Evolutionary conservation across 148 eudicot species (phyloP).

Genomic region (Rhododendron williamsianum): DNA sequence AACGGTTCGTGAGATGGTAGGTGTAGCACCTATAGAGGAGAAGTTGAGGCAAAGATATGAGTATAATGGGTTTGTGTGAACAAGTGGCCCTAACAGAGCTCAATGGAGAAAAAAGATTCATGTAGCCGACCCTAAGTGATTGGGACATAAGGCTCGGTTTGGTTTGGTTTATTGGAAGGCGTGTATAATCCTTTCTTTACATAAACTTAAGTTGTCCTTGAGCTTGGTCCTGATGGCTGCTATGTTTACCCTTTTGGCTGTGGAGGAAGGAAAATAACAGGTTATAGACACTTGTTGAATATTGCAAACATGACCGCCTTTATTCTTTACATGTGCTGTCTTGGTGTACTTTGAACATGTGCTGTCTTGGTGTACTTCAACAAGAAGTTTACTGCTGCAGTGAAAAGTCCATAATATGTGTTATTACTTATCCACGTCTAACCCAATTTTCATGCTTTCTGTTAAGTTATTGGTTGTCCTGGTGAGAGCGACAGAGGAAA

Average conservation of each 20-base stretch:
- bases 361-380: neutral
- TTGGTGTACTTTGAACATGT: neutral
- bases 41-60: no score
- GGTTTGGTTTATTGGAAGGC: neutral
- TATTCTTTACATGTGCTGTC: neutral
- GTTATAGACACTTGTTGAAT: neutral
- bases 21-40: no score
- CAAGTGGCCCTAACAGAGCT: no score
- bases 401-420: neutral
- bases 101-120: no score
- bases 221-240: neutral
- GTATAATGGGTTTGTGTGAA: no score
- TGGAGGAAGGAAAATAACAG: neutral
- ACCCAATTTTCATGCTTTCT: conserved; percentile 11
- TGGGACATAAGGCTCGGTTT: no score
- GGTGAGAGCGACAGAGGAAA: conserved; percentile 89
- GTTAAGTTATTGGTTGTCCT: conserved; percentile 73
- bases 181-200: neutral
- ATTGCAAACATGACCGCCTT: neutral
- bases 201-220: neutral
- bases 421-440: conserved; percentile 5
- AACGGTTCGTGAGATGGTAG: no score
- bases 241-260: neutral
- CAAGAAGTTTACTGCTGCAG: neutral
- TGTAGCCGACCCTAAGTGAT: no score